phyloP scores from a whole-genome alignment of 2,329 filamentous ascomycete genomes.

The Aspergillus sp. region DNA sequence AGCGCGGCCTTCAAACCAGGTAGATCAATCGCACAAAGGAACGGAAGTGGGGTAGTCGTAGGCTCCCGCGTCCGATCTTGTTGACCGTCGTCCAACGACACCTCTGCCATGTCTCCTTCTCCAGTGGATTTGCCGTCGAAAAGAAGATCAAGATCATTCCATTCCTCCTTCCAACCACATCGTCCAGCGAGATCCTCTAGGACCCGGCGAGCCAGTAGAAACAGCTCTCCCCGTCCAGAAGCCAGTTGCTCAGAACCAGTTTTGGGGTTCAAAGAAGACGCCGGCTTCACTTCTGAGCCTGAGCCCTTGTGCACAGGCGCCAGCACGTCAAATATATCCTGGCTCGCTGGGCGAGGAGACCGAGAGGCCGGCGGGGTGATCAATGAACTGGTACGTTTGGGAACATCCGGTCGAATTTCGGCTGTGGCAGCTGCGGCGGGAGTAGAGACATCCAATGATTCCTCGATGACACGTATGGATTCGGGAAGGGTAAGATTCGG shows the following conservation, averaged over 20 bases:
- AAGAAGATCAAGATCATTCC: slow-evolving; percentile 50
- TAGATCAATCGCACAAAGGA: slow-evolving; percentile 44
- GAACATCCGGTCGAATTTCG: slow-evolving; percentile 23
- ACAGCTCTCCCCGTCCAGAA: slow-evolving; percentile 72
- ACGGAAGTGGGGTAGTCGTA: slow-evolving; percentile 13
- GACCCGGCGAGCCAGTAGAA: slow-evolving; percentile 69
- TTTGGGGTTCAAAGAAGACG: slow-evolving; percentile 37
- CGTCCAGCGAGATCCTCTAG: slow-evolving; percentile 65
- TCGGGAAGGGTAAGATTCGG: slow-evolving; percentile 28
- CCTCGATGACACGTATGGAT: slow-evolving; percentile 24
- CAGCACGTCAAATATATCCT: slow-evolving; percentile 23
- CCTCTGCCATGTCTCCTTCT: slow-evolving; percentile 25
- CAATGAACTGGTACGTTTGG: slow-evolving; percentile 35
- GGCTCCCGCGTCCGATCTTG: slow-evolving; percentile 8
- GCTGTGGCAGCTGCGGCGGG: slow-evolving; percentile 9
- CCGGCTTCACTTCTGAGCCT: slow-evolving; percentile 34
- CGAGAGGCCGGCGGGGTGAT: slow-evolving; percentile 13
- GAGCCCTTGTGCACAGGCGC: slow-evolving; percentile 31
- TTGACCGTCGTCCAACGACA: slow-evolving; percentile 25
- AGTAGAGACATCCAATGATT: slow-evolving; percentile 14
- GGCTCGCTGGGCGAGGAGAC: slow-evolving; percentile 17
- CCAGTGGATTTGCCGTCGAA: slow-evolving; percentile 24
- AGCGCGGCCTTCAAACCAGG: slow-evolving; percentile 54
- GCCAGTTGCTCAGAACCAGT: slow-evolving; percentile 72
- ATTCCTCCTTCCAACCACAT: slow-evolving; percentile 68